Percentiles rank a stretch among this genome's conserved stretches.
Evolutionary conservation across 2,329 filamentous ascomycete species (phyloP).

Genomic region (Passalora sequoiae): DNA sequence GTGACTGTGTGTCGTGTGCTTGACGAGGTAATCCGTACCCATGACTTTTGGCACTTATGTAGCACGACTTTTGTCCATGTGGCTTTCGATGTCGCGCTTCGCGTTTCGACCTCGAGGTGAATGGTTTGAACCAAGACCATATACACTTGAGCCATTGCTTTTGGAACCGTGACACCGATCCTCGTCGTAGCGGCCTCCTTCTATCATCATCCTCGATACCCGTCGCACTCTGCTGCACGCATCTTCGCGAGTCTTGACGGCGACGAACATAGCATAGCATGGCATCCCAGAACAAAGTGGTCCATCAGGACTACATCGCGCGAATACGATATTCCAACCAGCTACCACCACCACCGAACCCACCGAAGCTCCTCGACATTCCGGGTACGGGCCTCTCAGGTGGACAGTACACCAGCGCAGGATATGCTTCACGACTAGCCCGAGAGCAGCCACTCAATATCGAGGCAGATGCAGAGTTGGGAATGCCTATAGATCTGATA

Average conservation of each 20-base stretch:
- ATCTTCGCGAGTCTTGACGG: too few species aligned
- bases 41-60: too few species aligned
- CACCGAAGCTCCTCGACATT: slow-evolving; percentile 94
- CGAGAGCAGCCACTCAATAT: slow-evolving; percentile 93
- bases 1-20: not conserved
- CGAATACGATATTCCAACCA: slow-evolving; percentile 94
- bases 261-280: slow-evolving; percentile 18
- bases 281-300: slow-evolving; percentile 36
- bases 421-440: slow-evolving; percentile 82
- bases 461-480: slow-evolving; percentile 93
- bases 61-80: too few species aligned
- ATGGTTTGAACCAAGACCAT: too few species aligned
- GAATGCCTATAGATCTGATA: slow-evolving; percentile 93
- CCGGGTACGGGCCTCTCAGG: slow-evolving; percentile 84
- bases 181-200: too few species aligned
- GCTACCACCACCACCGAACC: slow-evolving; percentile 86
- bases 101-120: too few species aligned
- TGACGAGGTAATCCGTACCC: too few species aligned
- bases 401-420: slow-evolving; percentile 82
- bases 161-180: too few species aligned
- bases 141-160: too few species aligned
- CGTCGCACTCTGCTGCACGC: too few species aligned
- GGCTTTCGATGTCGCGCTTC: too few species aligned
- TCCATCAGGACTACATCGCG: slow-evolving; percentile 95
- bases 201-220: too few species aligned